These are phyloP conservation scores for Polytolypa hystricis DNA, from an alignment of 2,329 filamentous ascomycete species.

Conservation along the genomic window DNA sequence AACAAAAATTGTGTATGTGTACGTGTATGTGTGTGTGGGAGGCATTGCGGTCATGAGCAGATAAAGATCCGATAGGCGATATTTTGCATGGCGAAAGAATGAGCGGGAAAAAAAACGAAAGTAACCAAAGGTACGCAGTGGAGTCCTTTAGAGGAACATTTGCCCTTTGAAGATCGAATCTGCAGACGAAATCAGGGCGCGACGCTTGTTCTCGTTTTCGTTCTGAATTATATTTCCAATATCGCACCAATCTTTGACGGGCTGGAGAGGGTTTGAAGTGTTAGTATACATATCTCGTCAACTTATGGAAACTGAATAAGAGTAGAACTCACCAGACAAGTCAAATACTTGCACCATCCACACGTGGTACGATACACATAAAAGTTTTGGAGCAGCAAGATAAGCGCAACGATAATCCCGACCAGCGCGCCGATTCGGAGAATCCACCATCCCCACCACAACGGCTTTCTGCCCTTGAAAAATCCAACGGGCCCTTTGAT, in stretches of 20 bases:
- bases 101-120: neutral
- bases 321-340: conserved; percentile 64
- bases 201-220: neutral
- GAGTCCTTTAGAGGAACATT: neutral
- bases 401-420: conserved; percentile 72
- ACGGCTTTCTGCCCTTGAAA: conserved; percentile 67
- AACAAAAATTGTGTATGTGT: no score
- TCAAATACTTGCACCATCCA: conserved; percentile 89
- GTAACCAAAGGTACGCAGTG: neutral
- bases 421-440: conserved; percentile 68
- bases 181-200: neutral
- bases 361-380: conserved; percentile 67
- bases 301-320: neutral
- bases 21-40: no score
- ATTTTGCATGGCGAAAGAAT: neutral
- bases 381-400: conserved; percentile 81
- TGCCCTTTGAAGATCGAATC: neutral
- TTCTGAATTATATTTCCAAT: conserved; percentile 1
- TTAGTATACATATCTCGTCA: neutral
- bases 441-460: conserved; percentile 98
- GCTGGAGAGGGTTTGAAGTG: neutral
- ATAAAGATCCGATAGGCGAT: no score
- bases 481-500: conserved; percentile 47
- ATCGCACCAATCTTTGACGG: conserved; percentile 6
- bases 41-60: no score